Percentiles rank a stretch among this genome's conserved stretches.
These are phyloP conservation scores for Cryomyces antarcticus DNA, from an alignment of 495 filamentous ascomycete genomes.

Conservation along the genomic window DNA sequence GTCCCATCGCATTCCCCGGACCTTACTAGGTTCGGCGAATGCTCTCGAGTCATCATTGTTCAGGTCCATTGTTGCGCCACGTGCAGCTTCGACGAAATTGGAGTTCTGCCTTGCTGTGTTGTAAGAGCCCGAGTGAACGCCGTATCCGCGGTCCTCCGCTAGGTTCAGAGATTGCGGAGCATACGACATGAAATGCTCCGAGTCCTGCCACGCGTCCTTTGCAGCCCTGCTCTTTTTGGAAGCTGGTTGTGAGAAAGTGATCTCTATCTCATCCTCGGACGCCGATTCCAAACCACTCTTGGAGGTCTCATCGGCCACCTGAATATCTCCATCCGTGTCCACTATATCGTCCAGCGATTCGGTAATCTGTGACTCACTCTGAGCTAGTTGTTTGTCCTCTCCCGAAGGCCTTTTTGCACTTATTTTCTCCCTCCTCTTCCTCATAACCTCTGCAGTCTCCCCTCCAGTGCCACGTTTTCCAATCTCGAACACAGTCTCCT, in stretches of 20 bases:
- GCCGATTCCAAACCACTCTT: constrained; percentile 40
- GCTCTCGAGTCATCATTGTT: constrained; percentile 54
- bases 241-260: constrained; percentile 49
- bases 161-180: constrained; percentile 51
- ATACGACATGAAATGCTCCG: constrained; percentile 93
- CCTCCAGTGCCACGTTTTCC: constrained; percentile 45
- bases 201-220: constrained; percentile 44
- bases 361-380: constrained; percentile 5
- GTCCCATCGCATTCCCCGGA: constrained; percentile 74
- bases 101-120: constrained; percentile 28
- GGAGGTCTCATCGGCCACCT: constrained; percentile 14
- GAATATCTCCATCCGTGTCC: constrained; percentile 26
- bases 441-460: constrained; percentile 66
- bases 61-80: constrained; percentile 73
- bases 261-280: constrained; percentile 57
- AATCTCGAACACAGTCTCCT: constrained; percentile 89
- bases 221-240: constrained; percentile 17
- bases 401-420: constrained; percentile 27
- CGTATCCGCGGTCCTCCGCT: constrained; percentile 77
- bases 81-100: constrained; percentile 68
- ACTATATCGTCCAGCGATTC: neutral
- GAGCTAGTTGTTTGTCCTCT: constrained; percentile 14
- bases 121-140: constrained; percentile 59
- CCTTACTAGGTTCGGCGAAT: constrained; percentile 50
- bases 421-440: constrained; percentile 41